Evolutionary conservation across 106 monocot genomes (phyloP).

Genomic region (Iris macrosiphon): DNA sequence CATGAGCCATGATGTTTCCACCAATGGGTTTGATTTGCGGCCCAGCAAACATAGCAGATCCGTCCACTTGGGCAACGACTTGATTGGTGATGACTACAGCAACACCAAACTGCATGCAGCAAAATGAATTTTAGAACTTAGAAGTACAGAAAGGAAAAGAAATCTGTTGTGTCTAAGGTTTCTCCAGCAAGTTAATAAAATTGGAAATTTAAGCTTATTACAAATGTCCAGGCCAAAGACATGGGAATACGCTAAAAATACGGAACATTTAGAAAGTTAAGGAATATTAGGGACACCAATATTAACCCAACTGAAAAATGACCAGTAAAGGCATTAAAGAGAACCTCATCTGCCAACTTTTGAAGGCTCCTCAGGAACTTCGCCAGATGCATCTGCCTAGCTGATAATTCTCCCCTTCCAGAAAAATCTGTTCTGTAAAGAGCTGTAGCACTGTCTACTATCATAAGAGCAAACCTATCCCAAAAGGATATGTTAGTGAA

Average conservation of each 20-base stretch:
- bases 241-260: neutral
- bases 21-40: constrained; percentile 89
- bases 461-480: constrained; percentile 69
- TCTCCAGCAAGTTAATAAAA: no score
- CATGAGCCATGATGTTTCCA: constrained; percentile 94
- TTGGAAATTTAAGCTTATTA: no score
- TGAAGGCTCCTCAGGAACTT: constrained; percentile 65
- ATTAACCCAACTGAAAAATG: neutral
- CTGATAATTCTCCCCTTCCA: constrained; percentile 63
- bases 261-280: neutral
- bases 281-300: neutral
- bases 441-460: constrained; percentile 64
- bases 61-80: constrained; percentile 96
- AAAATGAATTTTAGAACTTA: constrained; percentile 4
- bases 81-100: constrained; percentile 89
- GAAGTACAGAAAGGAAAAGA: no score
- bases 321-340: neutral
- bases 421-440: constrained; percentile 64
- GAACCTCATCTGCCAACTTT: constrained; percentile 57
- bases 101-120: constrained; percentile 62
- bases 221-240: neutral
- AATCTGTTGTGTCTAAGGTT: no score
- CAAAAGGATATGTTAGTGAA: no score
- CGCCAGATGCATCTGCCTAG: constrained; percentile 65
- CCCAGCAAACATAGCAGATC: constrained; percentile 77